Base-by-base conservation (phyloP, 768 basidiomycete species). In the Daedaleopsis nitida region DNA sequence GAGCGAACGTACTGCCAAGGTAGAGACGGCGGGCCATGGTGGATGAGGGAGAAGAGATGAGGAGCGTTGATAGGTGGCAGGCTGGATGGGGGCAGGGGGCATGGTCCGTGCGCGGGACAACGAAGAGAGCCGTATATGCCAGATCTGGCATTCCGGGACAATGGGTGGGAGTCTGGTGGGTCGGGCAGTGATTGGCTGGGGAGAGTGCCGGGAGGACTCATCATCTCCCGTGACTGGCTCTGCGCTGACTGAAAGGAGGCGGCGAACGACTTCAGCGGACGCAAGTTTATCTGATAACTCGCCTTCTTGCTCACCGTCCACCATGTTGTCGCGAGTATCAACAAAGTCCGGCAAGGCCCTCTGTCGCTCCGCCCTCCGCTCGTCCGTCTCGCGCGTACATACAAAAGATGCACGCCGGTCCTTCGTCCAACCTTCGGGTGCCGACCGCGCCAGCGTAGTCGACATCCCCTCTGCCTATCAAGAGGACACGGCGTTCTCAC, bases 1-100 rank as follows among this genome's bases (percentile, higher is more conserved):
- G 57, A 34, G 57, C 17, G 47, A 51, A 75, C 83, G 67, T 79
- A 92, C 92, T 86, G 74, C 92, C 92, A 69, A 94, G 88, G 71
- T 94, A 94, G 58, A 94, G 85, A 73, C 92, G 87, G 74, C 89
- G 83, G 62, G 90, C 85, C 92, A 93, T 93, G 70, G 77, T 78
- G 75, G 82, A 57, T 57, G 60, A 49, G 62, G 66, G 48, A 27
- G 57, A 48, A 55, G 53, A 60, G 64, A 52, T 19, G 27, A 56
- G 52, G 52, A 57, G 59, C 47, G 49, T 52, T 57, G 64, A 57
- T 11, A 37, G 47, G 44, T 54, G 67, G 61, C 65, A 58, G 66
- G 59, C 66, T 60, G 65, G 55, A 35, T 52, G 37, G 34, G 37
- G 19, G 44, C n/a, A n/a, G 12, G 37, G 44, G 39, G 35, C 11